These are phyloP conservation scores for Gossypium australe DNA, from an alignment of 345 rosid species.

Conservation along the genomic window DNA sequence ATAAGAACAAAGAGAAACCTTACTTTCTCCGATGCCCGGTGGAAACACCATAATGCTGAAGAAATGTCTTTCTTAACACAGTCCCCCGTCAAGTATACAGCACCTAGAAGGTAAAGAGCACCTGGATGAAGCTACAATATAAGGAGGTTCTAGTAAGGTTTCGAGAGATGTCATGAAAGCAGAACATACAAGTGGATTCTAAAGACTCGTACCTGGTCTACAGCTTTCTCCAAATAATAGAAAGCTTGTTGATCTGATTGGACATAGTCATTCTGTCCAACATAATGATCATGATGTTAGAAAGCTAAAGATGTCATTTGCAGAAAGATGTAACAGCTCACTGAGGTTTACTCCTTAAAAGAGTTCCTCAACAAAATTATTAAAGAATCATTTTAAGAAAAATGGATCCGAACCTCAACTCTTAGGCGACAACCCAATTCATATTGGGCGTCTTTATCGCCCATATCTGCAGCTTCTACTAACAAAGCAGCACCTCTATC, in stretches of 20 bases:
- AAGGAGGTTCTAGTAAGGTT: slow-evolving; percentile 27
- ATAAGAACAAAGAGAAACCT: slow-evolving; percentile 11
- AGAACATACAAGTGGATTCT: not conserved
- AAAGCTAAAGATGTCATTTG: not conserved
- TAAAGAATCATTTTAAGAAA: not conserved
- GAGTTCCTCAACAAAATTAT: not conserved
- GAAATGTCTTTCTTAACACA: slow-evolving; percentile 85
- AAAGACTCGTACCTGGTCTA: slow-evolving; percentile 62
- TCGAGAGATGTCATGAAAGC: slow-evolving; percentile 4
- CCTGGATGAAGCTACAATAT: slow-evolving; percentile 82
- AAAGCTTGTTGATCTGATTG: slow-evolving; percentile 88
- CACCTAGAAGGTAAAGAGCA: slow-evolving; percentile 88
- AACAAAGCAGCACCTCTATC: slow-evolving; percentile 86
- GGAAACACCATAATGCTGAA: slow-evolving; percentile 94
- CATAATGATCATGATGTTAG: slow-evolving; percentile 4
- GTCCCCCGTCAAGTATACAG: slow-evolving; percentile 82
- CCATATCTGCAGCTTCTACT: slow-evolving; percentile 94
- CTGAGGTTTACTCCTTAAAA: not conserved
- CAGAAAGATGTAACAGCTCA: not conserved
- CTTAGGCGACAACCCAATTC: slow-evolving; percentile 81
- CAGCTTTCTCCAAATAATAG: slow-evolving; percentile 83
- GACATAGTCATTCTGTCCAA: slow-evolving; percentile 60
- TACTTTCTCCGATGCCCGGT: slow-evolving; percentile 86
- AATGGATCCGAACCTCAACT: slow-evolving; percentile 52
- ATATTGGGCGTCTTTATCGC: slow-evolving; percentile 83